A percentile compares a stretch with the other conserved stretches of the same genome.
phyloP scores from a whole-genome alignment of 805 yeast species.

The Maudiozyma barnettii region DNA sequence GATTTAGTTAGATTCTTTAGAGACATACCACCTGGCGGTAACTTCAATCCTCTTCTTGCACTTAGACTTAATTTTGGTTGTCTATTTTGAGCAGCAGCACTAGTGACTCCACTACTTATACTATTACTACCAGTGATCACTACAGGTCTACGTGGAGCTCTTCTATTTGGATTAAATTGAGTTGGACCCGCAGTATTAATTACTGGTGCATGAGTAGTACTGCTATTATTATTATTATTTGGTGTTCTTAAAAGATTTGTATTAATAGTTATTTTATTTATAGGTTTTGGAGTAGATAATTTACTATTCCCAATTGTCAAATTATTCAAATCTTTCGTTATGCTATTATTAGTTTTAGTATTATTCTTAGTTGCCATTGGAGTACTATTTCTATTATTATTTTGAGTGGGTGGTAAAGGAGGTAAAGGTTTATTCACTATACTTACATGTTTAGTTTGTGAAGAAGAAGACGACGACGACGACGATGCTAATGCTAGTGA shows the following conservation, averaged over 20 bases:
- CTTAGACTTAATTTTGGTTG: conserved; percentile 64
- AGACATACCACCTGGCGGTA: conserved; percentile 38
- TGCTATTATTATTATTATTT: no score
- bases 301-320: not conserved
- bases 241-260: not conserved
- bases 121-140: not conserved
- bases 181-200: not conserved
- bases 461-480: not conserved
- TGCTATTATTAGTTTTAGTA: not conserved
- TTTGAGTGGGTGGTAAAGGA: conserved; percentile 29
- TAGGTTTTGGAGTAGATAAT: not conserved
- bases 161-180: conserved; percentile 21
- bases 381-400: not conserved
- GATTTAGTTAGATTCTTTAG: conserved; percentile 17
- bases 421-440: conserved; percentile 34
- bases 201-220: not conserved
- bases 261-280: not conserved
- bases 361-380: conserved; percentile 2
- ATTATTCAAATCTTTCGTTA: not conserved
- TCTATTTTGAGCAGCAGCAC: not conserved
- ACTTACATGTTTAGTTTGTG: conserved; percentile 18
- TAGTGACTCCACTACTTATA: not conserved
- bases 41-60: conserved; percentile 74
- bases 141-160: conserved; percentile 19
- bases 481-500: no score